Percentiles rank a stretch among this genome's conserved stretches.
These are phyloP conservation scores for Claviceps spartinae DNA, from an alignment of 2,329 filamentous ascomycete genomes.

Conservation along the genomic window DNA sequence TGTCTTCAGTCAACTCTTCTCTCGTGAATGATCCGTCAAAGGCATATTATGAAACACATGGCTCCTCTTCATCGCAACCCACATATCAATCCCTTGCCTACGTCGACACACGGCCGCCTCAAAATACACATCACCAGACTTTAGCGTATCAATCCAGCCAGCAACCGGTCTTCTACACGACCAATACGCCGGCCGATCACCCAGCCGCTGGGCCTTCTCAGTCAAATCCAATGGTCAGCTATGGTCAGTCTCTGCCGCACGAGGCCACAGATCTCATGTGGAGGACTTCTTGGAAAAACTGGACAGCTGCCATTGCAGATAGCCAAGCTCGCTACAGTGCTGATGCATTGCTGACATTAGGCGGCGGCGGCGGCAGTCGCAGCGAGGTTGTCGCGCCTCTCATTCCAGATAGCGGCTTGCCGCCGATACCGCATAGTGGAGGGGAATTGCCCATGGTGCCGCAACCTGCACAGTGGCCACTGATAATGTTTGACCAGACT, in stretches of 20 bases:
- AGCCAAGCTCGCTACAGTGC: constrained; percentile 36
- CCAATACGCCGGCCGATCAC: constrained; percentile 10
- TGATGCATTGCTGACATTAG: constrained; percentile 33
- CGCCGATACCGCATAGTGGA: not conserved
- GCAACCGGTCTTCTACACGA: constrained; percentile 17
- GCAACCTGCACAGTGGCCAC: constrained; percentile 17
- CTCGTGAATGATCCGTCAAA: constrained; percentile 14
- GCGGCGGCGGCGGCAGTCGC: constrained; percentile 12
- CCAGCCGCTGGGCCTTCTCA: constrained; percentile 12
- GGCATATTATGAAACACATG: constrained; percentile 16
- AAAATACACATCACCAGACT: not conserved
- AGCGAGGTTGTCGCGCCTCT: constrained; percentile 1
- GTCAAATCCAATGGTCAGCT: constrained; percentile 25
- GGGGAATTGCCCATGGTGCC: constrained; percentile 16
- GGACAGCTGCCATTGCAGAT: constrained; percentile 37
- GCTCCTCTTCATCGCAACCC: constrained; percentile 13
- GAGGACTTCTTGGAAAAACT: constrained; percentile 40
- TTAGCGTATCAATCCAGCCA: constrained; percentile 14
- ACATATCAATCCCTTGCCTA: constrained; percentile 20
- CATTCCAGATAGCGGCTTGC: constrained; percentile 2
- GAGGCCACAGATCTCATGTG: constrained; percentile 19
- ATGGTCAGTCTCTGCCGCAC: constrained; percentile 24
- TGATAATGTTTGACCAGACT: constrained; percentile 18
- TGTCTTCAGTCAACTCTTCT: constrained; percentile 6
- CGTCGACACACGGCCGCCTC: constrained; percentile 10